Conservation (phyloP, 2,329 filamentous ascomycete genomes). For the Penicillium sp. region DNA sequence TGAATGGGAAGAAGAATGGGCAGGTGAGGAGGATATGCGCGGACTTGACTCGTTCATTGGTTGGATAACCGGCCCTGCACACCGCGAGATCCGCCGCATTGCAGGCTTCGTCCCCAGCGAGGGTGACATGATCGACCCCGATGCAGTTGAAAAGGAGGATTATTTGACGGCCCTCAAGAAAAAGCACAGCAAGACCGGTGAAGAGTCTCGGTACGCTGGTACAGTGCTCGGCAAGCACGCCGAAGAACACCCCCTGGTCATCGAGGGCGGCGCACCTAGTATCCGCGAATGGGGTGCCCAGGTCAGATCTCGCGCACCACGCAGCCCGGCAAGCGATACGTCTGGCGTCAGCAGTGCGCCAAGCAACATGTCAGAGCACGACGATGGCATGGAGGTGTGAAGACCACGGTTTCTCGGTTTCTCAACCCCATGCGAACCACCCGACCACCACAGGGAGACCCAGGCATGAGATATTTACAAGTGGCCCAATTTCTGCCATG, state of each 20-base stretch:
- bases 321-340: slow-evolving; percentile 32
- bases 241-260: slow-evolving; percentile 69
- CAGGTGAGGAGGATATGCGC: slow-evolving; percentile 70
- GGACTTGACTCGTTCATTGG: slow-evolving; percentile 75
- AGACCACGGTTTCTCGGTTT: neutral
- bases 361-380: slow-evolving; percentile 38
- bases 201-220: slow-evolving; percentile 80
- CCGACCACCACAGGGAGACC: neutral
- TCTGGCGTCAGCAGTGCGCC: slow-evolving; percentile 42
- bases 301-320: slow-evolving; percentile 31
- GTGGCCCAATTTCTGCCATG: neutral
- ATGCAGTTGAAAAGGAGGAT: slow-evolving; percentile 62
- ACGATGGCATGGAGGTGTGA: slow-evolving; percentile 38
- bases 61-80: slow-evolving; percentile 73
- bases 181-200: slow-evolving; percentile 85
- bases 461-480: neutral
- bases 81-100: slow-evolving; percentile 77
- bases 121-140: slow-evolving; percentile 50
- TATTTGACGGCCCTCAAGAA: slow-evolving; percentile 79
- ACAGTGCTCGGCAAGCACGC: slow-evolving; percentile 74
- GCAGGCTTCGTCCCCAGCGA: slow-evolving; percentile 66
- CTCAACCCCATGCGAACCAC: neutral
- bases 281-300: slow-evolving; percentile 63
- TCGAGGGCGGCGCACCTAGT: slow-evolving; percentile 73
- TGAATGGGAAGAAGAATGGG: slow-evolving; percentile 67